phyloP scores from a whole-genome alignment of 352 stramenopile genomes.

The Pythium biforme region DNA sequence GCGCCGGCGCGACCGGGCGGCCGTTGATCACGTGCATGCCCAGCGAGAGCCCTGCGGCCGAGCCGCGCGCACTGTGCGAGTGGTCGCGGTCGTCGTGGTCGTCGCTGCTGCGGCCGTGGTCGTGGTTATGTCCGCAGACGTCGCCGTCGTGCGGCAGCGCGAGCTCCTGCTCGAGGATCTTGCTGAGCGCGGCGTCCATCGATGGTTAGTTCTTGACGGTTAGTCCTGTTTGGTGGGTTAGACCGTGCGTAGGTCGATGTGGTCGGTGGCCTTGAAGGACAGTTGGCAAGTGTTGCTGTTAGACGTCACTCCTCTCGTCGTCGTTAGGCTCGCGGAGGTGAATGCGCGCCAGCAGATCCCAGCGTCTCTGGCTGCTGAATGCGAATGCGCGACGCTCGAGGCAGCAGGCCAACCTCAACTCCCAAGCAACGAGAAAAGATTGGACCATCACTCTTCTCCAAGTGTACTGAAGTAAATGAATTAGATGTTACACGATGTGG shows the following conservation, averaged over 20 bases:
- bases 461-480: not conserved
- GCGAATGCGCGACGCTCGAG: constrained; percentile 8
- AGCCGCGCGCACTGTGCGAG: not conserved
- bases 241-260: no score
- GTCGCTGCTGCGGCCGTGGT: not conserved
- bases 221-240: not conserved
- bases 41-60: constrained; percentile 7
- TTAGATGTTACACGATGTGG: not conserved
- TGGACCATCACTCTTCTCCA: constrained; percentile 19
- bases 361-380: constrained; percentile 11
- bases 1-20: constrained; percentile 10
- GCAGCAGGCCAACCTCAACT: constrained; percentile 1
- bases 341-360: not conserved
- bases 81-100: constrained; percentile 10
- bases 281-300: constrained; percentile 7
- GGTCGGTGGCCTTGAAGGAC: not conserved
- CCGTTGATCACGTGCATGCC: constrained; percentile 30
- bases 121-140: constrained; percentile 18
- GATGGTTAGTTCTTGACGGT: not conserved
- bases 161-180: constrained; percentile 27
- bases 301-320: not conserved
- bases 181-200: constrained; percentile 25
- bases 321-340: not conserved
- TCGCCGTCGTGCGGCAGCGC: constrained; percentile 26
- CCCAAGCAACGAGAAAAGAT: constrained; percentile 11